These are phyloP conservation scores for Cutaneotrichosporon sp. DNA, from an alignment of 1,284 basidiomycete genomes.

Conservation along the genomic window DNA sequence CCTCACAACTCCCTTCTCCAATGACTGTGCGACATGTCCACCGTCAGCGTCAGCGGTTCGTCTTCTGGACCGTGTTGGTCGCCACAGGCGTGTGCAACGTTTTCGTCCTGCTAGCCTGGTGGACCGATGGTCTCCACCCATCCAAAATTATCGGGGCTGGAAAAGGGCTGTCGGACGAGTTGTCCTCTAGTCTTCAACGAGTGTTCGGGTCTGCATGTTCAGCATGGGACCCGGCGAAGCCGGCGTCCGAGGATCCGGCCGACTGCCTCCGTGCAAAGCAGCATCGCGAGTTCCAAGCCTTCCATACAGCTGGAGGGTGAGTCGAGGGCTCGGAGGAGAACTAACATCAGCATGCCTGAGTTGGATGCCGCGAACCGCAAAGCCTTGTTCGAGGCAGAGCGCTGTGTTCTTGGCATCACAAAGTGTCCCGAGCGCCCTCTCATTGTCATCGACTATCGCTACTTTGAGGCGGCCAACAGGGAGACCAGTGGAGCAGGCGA, in stretches of 20 bases:
- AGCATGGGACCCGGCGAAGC: neutral
- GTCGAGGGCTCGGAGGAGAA: conserved; percentile 9
- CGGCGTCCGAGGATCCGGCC: conserved; percentile 22
- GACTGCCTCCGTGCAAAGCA: conserved; percentile 33
- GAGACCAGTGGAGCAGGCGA: neutral
- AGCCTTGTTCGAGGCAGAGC: conserved; percentile 22
- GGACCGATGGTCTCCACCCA: no score
- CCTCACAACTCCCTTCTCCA: no score
- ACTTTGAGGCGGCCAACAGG: neutral
- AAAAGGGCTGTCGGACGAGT: no score
- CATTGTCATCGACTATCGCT: conserved; percentile 36
- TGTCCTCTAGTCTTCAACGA: no score
- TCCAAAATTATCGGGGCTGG: no score
- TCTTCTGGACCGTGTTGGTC: no score
- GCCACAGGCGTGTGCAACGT: no score
- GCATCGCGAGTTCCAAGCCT: conserved; percentile 32
- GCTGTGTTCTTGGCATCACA: conserved; percentile 28
- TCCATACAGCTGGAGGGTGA: conserved; percentile 5
- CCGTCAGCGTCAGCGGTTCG: no score
- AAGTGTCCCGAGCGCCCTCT: conserved; percentile 32
- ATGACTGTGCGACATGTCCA: no score
- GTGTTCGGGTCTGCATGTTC: no score
- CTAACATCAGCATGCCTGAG: neutral
- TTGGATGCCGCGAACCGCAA: no score
- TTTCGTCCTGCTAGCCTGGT: no score